phyloP scores from a whole-genome alignment of 441 rosid species.

The Oxalis stricta region DNA sequence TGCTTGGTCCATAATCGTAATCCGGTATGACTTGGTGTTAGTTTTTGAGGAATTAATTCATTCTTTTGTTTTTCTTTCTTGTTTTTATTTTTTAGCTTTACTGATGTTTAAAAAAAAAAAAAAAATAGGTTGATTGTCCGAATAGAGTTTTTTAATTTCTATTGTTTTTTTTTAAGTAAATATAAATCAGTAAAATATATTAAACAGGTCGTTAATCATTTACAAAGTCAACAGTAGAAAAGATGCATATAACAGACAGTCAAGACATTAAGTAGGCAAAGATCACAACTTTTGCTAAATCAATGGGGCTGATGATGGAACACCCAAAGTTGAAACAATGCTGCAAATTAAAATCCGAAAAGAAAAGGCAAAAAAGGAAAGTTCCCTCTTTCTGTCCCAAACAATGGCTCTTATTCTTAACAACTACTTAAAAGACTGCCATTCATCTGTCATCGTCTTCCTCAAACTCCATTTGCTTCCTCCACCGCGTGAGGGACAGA shows the following conservation, averaged over 20 bases:
- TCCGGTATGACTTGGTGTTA: too few species aligned
- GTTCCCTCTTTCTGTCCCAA: slow-evolving; percentile 15
- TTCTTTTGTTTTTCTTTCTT: too few species aligned
- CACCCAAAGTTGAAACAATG: slow-evolving; percentile 16
- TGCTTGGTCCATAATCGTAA: too few species aligned
- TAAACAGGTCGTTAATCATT: background rate
- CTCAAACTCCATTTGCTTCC: slow-evolving; percentile 14
- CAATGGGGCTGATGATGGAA: slow-evolving; percentile 9
- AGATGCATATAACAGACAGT: background rate
- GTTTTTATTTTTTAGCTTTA: too few species aligned
- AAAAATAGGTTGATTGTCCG: too few species aligned
- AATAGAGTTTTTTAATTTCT: too few species aligned
- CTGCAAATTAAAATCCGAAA: background rate
- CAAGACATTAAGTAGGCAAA: background rate
- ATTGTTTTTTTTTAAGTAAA: too few species aligned
- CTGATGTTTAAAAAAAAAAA: too few species aligned
- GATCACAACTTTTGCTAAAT: slow-evolving; percentile 17
- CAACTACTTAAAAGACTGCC: slow-evolving; percentile 3
- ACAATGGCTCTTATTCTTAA: slow-evolving; percentile 20
- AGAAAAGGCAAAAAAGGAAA: slow-evolving; percentile 3
- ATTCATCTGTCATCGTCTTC: background rate
- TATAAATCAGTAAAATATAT: too few species aligned
- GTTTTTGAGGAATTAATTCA: too few species aligned
- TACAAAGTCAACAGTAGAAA: too few species aligned
- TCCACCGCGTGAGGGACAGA: slow-evolving; percentile 69